Base-by-base conservation (phyloP, 2,329 filamentous ascomycete genomes). In the Thermomyces lanuginosus region DNA sequence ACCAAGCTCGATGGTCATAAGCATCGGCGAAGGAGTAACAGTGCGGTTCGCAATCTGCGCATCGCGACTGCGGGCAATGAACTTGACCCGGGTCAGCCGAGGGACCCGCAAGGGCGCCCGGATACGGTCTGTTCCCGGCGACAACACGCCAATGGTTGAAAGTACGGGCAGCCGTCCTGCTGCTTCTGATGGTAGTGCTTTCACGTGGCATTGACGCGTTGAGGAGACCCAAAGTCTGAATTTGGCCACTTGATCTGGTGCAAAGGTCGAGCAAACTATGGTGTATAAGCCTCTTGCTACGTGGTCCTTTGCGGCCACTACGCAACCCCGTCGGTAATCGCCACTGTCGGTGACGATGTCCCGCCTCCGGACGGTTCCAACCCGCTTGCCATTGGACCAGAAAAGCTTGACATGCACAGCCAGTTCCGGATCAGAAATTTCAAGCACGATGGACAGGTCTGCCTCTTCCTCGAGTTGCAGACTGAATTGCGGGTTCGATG, bases 231-330 rank as follows among this genome's bases (percentile, higher is more conserved):
- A 69, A 6, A 98, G 61, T 1, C 64, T 69, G 44, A 91, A 95
- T 25, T 64, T 63, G 3, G 77, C 79, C 1, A 70, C 60, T 44
- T 91, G 80, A 6, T 76, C 76, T 0, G 76, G 66, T 36, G 92
- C 82, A 48, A 91, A 95, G 0, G 86, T 92, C 2, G 82, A 92
- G 46, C 78, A 86, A 5, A 93, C 76, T 30, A 92, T 64, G 0
- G 81, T 93, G 50, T 95, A 98, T 0, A 63, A 63, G 0, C 86
- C 86, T 1, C 69, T 57, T 20, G 73, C 70, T 10, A 92, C 56
- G 11, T 58, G 43, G 42, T 49, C 38, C 5, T 68, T 56, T 35
- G 79, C 69, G 2, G 76, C 73, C 16, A 83, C 60, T 3, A 79
- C 78, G 45, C 77, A 80, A 15, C 78, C 77, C 15, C 76, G 72